phyloP scores from a whole-genome alignment of 192 early-diverging fungal species.

The Coemansia sp. region DNA sequence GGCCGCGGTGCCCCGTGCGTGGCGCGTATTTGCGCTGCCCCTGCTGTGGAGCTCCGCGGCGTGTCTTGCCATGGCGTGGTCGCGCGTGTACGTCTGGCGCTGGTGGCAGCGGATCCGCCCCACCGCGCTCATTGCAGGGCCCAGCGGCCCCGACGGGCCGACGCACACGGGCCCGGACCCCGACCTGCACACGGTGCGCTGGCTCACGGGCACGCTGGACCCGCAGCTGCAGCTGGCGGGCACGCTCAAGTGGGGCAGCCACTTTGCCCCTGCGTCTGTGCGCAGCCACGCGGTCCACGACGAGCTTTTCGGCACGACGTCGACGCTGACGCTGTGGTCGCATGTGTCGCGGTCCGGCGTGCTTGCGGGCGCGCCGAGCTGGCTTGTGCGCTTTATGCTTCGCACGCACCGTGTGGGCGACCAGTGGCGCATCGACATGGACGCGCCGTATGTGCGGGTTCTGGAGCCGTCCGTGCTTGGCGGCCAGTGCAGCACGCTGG shows the following conservation, averaged over 20 bases:
- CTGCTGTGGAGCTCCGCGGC: slow-evolving; percentile 7
- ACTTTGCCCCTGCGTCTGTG: not conserved
- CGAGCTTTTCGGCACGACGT: not conserved
- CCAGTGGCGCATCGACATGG: slow-evolving; percentile 31
- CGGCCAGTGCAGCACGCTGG: slow-evolving; percentile 20
- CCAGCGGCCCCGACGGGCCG: no score
- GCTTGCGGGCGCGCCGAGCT: not conserved
- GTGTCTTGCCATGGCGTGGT: slow-evolving; percentile 7
- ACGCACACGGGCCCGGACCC: not conserved
- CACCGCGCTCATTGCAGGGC: slow-evolving; percentile 10
- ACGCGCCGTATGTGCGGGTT: slow-evolving; percentile 10
- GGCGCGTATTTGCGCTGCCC: slow-evolving; percentile 17
- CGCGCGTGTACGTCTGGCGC: slow-evolving; percentile 17
- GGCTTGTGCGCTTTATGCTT: slow-evolving; percentile 17
- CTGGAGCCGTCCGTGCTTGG: slow-evolving; percentile 23
- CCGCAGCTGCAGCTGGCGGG: slow-evolving; percentile 1
- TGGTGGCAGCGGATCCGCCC: slow-evolving; percentile 28
- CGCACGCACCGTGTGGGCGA: slow-evolving; percentile 14
- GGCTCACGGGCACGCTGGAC: slow-evolving; percentile 21
- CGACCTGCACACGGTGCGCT: slow-evolving; percentile 7
- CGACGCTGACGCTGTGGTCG: slow-evolving; percentile 20
- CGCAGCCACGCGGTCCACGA: not conserved
- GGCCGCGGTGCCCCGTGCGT: slow-evolving; percentile 3
- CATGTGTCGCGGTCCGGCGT: not conserved
- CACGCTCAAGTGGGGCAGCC: not conserved